Conservation (phyloP, 495 filamentous ascomycete species). For the Penicillium malachiteum region DNA sequence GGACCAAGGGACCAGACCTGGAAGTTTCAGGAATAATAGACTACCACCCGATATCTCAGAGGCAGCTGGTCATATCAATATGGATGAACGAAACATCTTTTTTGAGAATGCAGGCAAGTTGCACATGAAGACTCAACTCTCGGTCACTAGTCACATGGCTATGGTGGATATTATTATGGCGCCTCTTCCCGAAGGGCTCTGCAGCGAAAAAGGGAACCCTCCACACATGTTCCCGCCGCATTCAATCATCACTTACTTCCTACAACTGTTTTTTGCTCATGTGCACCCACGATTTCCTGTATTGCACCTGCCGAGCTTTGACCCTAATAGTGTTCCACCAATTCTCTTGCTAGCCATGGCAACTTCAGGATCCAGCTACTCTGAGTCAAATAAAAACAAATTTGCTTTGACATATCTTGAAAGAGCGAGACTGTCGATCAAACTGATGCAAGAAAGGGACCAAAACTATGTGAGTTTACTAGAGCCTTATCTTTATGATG, state of each 20-base stretch:
- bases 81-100: background rate
- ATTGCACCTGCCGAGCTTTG: constrained; percentile 26
- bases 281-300: constrained; percentile 27
- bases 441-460: constrained; percentile 7
- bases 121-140: background rate
- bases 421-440: constrained; percentile 15
- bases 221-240: background rate
- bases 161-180: background rate
- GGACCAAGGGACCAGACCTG: background rate
- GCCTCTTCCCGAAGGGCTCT: background rate
- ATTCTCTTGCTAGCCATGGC: constrained; percentile 26
- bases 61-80: background rate
- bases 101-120: background rate
- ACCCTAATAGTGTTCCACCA: constrained; percentile 13
- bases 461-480: constrained; percentile 1
- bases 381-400: constrained; percentile 13
- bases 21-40: background rate
- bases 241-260: constrained; percentile 19
- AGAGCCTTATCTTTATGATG: constrained; percentile 1
- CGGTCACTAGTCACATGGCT: background rate
- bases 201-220: background rate
- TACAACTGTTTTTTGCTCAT: constrained; percentile 23
- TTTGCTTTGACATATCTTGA: constrained; percentile 23
- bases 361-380: constrained; percentile 24
- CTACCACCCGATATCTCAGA: background rate